These are phyloP conservation scores for Naganishia vishniacii DNA, from an alignment of 768 basidiomycete species.

Conservation along the genomic window DNA sequence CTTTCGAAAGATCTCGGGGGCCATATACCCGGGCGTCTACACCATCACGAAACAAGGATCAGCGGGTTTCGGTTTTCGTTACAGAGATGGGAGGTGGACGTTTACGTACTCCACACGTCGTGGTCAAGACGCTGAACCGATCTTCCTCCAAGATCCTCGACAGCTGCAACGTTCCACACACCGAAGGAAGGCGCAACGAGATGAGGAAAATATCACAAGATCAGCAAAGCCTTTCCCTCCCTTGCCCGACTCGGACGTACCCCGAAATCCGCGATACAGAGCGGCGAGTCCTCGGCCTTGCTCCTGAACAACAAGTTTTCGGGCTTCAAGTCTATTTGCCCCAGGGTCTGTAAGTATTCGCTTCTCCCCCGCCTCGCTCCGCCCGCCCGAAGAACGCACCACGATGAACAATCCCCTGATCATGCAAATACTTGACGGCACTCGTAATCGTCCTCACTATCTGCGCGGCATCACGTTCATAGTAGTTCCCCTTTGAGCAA, in stretches of 20 bases:
- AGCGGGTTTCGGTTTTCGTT: background rate
- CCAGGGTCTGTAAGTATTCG: too few relatives aligned
- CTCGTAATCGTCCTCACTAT: conserved; percentile 79
- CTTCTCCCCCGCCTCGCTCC: too few relatives aligned
- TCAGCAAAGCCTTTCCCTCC: background rate
- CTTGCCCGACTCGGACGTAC: conserved; percentile 53
- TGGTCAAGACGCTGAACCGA: conserved; percentile 78
- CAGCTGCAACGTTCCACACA: too few relatives aligned
- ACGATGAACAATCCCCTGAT: conserved; percentile 86
- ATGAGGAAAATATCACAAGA: background rate
- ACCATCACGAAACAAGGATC: background rate
- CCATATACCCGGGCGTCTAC: conserved; percentile 64
- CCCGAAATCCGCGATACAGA: conserved; percentile 97
- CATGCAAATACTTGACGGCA: conserved; percentile 87
- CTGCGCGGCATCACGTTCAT: conserved; percentile 85
- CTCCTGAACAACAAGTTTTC: conserved; percentile 95
- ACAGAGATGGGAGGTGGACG: conserved; percentile 44
- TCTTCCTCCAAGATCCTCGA: conserved; percentile 79
- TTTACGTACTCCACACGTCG: conserved; percentile 73
- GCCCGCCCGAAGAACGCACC: too few relatives aligned
- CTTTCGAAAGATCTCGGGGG: conserved; percentile 94
- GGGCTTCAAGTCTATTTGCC: conserved; percentile 73
- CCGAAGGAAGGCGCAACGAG: too few relatives aligned
- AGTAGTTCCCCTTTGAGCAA: conserved; percentile 94
- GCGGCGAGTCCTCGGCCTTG: conserved; percentile 79